Evolutionary conservation across 73 alveolate species (phyloP).

Genomic region (Strombidium stylifer): DNA sequence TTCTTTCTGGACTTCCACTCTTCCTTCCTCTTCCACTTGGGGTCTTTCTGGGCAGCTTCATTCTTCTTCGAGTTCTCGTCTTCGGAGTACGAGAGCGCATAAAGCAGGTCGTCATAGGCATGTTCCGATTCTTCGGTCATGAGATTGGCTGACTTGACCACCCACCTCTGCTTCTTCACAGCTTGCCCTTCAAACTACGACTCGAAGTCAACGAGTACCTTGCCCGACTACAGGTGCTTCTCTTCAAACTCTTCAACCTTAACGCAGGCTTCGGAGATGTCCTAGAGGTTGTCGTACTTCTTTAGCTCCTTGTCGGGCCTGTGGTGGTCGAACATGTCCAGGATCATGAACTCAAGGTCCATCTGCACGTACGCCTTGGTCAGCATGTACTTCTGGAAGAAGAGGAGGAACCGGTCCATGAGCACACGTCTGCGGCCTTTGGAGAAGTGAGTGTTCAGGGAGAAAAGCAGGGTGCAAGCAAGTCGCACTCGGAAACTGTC

Average conservation of each 20-base stretch:
- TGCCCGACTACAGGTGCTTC: too few relatives aligned
- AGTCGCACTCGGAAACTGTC: constrained; percentile 60
- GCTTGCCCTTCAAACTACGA: neutral
- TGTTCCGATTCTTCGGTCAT: neutral
- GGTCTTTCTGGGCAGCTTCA: too few relatives aligned
- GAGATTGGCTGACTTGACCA: neutral
- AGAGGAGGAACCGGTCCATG: constrained; percentile 67
- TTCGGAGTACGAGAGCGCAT: too few relatives aligned
- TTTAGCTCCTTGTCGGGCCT: too few relatives aligned
- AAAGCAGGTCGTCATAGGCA: neutral
- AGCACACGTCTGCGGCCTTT: constrained; percentile 55
- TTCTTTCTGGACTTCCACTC: too few relatives aligned
- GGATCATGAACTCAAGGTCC: constrained; percentile 51
- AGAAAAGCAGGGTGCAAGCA: constrained; percentile 61
- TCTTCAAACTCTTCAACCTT: neutral
- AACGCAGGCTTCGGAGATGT: neutral
- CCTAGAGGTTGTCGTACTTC: neutral
- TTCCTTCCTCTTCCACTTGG: too few relatives aligned
- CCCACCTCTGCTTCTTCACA: neutral
- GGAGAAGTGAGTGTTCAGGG: constrained; percentile 59
- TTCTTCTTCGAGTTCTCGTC: too few relatives aligned
- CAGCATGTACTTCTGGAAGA: constrained; percentile 70
- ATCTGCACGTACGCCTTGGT: constrained; percentile 50
- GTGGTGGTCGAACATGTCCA: constrained; percentile 48
- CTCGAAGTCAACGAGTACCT: too few relatives aligned